Evolutionary conservation across 305 asterid genomes (phyloP).

Genomic region (Fraxinus sp.): DNA sequence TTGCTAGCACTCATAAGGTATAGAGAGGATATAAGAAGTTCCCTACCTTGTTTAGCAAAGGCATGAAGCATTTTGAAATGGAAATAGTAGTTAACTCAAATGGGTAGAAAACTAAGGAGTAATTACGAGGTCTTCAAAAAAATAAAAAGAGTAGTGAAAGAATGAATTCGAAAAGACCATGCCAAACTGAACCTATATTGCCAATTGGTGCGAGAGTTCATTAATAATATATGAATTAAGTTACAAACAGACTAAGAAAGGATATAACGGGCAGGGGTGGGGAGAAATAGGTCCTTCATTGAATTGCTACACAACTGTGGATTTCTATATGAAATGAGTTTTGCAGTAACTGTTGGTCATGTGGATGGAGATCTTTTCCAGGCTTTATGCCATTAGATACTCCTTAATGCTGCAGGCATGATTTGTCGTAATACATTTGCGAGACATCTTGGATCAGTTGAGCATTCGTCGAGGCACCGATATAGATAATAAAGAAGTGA

Average conservation of each 20-base stretch:
- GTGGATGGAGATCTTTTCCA: slow-evolving; percentile 16
- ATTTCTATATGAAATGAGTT: not conserved
- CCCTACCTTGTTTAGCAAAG: not conserved
- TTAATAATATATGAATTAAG: not conserved
- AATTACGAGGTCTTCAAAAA: not conserved
- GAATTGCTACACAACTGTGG: not conserved
- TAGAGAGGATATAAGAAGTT: not conserved
- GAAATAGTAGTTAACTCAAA: not conserved
- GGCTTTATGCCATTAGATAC: slow-evolving; percentile 8
- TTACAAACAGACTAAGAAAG: not conserved
- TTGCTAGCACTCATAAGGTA: not conserved
- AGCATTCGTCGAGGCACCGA: slow-evolving; percentile 1
- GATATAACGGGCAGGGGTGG: not conserved
- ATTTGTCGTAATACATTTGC: not conserved
- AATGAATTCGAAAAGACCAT: not conserved
- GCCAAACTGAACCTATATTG: not conserved
- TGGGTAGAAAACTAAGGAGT: not conserved
- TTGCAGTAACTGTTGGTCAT: slow-evolving; percentile 7
- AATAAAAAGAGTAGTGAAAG: not conserved
- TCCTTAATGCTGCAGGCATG: slow-evolving; percentile 15
- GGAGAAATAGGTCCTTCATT: not conserved
- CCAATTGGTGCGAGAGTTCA: not conserved
- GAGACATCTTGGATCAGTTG: slow-evolving; percentile 12
- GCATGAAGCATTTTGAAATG: not conserved
- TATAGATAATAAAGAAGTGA: slow-evolving; percentile 1